Evolutionary conservation across 2,329 filamentous ascomycete species (phyloP).

Genomic region (Penicillium janthinellum): DNA sequence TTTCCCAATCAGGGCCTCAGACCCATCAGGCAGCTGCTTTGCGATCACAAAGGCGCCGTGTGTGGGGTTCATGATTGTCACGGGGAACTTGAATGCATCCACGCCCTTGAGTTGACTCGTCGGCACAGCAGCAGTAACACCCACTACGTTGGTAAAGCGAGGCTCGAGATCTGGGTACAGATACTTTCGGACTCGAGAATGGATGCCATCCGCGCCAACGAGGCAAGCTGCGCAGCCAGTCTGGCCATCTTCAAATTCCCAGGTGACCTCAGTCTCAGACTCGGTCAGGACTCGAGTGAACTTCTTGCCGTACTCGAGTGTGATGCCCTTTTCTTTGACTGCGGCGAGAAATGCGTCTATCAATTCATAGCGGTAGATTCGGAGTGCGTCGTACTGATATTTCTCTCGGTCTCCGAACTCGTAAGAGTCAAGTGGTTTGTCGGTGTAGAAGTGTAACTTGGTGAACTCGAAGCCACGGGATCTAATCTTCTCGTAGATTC

Average conservation of each 20-base stretch:
- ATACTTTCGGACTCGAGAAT: slow-evolving; percentile 57
- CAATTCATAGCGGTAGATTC: slow-evolving; percentile 57
- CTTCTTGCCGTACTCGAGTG: slow-evolving; percentile 52
- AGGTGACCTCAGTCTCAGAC: slow-evolving; percentile 44
- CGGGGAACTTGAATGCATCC: slow-evolving; percentile 44
- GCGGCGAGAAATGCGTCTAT: slow-evolving; percentile 52
- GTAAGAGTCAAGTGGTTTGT: slow-evolving; percentile 40
- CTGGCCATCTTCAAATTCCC: slow-evolving; percentile 53
- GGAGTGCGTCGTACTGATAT: slow-evolving; percentile 57
- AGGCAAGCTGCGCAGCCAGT: slow-evolving; percentile 47
- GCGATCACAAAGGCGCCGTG: slow-evolving; percentile 55
- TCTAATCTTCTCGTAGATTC: slow-evolving; percentile 51
- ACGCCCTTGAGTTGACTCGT: slow-evolving; percentile 42
- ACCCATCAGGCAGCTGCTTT: slow-evolving; percentile 52
- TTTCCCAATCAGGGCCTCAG: slow-evolving; percentile 53
- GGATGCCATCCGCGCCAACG: slow-evolving; percentile 62
- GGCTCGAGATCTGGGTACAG: slow-evolving; percentile 54
- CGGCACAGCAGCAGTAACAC: slow-evolving; percentile 42
- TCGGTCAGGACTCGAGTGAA: slow-evolving; percentile 50
- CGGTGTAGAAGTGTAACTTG: slow-evolving; percentile 48
- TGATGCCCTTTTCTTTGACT: slow-evolving; percentile 40
- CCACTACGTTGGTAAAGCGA: slow-evolving; percentile 54
- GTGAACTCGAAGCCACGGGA: slow-evolving; percentile 56
- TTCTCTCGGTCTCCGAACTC: slow-evolving; percentile 52
- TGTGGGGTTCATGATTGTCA: slow-evolving; percentile 46